These are phyloP conservation scores for Chalciporus sphaerocephalus DNA, from an alignment of 768 basidiomycete species.

Conservation along the genomic window DNA sequence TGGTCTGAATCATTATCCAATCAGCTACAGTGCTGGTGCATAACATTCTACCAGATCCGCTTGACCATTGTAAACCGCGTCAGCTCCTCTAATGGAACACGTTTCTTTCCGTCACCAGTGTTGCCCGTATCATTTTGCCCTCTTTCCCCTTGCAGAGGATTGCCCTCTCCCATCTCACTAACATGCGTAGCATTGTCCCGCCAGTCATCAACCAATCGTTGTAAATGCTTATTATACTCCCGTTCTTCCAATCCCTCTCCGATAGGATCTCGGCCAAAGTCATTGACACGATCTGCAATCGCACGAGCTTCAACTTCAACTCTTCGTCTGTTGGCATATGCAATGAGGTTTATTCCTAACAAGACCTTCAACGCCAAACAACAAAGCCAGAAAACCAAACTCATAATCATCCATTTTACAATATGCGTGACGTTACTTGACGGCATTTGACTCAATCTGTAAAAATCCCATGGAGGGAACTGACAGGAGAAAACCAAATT, in stretches of 20 bases:
- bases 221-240: slow-evolving; percentile 81
- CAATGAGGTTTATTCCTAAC: slow-evolving; percentile 83
- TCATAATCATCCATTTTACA: slow-evolving; percentile 63
- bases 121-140: slow-evolving; percentile 16
- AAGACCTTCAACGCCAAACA: slow-evolving; percentile 85
- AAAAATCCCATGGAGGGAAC: slow-evolving; percentile 38
- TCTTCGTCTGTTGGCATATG: slow-evolving; percentile 72
- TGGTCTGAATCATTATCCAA: too few species aligned
- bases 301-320: slow-evolving; percentile 76
- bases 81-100: slow-evolving; percentile 79
- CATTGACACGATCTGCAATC: slow-evolving; percentile 72
- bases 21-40: too few species aligned
- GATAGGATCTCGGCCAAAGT: slow-evolving; percentile 86
- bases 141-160: slow-evolving; percentile 12
- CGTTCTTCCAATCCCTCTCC: slow-evolving; percentile 87
- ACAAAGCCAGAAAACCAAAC: slow-evolving; percentile 80
- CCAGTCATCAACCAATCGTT: slow-evolving; percentile 61
- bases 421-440: slow-evolving; percentile 49
- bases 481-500: slow-evolving; percentile 54
- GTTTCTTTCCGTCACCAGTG: slow-evolving; percentile 36
- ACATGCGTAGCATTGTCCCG: slow-evolving; percentile 64
- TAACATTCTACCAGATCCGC: slow-evolving; percentile 70
- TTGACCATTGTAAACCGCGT: slow-evolving; percentile 97
- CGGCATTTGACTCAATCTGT: slow-evolving; percentile 34
- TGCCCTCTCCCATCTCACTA: slow-evolving; percentile 69